Percentiles rank a stretch among this genome's conserved stretches.
phyloP scores from a whole-genome alignment of 768 basidiomycete genomes.

The Zangia roseola region DNA sequence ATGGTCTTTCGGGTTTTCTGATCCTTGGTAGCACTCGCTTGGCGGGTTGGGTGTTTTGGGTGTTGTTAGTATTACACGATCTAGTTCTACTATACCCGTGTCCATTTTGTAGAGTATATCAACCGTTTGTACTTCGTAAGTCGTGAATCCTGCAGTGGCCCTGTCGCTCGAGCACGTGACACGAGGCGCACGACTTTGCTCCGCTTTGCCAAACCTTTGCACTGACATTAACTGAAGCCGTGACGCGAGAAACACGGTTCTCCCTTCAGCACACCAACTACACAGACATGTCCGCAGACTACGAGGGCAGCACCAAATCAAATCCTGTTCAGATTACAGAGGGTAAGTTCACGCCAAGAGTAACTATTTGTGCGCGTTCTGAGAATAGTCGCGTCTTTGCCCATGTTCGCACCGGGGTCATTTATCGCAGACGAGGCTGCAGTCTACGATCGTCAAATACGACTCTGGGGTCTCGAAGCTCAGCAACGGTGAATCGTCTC shows the following conservation, averaged over 20 bases:
- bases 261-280: background rate
- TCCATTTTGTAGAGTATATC: constrained; percentile 7
- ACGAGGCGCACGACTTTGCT: background rate
- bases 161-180: constrained; percentile 20
- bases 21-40: too few relatives aligned
- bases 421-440: constrained; percentile 58
- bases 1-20: background rate
- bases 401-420: background rate
- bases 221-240: too few relatives aligned
- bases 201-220: too few relatives aligned
- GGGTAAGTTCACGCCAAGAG: constrained; percentile 44
- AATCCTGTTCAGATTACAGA: constrained; percentile 60
- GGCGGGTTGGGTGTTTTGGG: background rate
- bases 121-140: too few relatives aligned
- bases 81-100: constrained; percentile 5
- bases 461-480: constrained; percentile 97
- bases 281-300: constrained; percentile 18
- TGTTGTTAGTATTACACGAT: background rate
- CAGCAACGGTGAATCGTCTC: constrained; percentile 72
- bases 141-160: too few relatives aligned
- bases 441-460: constrained; percentile 95
- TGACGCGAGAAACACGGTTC: background rate
- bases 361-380: background rate
- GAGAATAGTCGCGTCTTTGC: constrained; percentile 1
- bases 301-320: constrained; percentile 32